These are phyloP conservation scores for Pleurotus cornucopiae DNA, from an alignment of 768 basidiomycete species.

Conservation along the genomic window DNA sequence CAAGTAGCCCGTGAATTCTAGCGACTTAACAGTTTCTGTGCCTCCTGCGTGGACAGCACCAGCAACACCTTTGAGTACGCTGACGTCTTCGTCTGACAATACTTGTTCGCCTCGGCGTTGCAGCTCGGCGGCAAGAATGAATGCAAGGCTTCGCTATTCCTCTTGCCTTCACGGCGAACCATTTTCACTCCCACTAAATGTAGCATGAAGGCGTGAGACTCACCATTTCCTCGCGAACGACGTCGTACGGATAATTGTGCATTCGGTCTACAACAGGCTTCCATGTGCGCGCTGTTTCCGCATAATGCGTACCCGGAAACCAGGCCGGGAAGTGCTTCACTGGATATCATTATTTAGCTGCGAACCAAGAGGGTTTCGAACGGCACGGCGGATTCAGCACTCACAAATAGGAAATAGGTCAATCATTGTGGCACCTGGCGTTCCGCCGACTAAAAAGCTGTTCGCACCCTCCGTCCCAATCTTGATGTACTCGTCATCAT, in stretches of 20 bases:
- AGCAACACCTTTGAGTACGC: constrained; percentile 19
- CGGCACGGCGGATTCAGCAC: background rate
- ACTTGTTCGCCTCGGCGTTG: constrained; percentile 1
- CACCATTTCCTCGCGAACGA: constrained; percentile 24
- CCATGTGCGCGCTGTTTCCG: constrained; percentile 26
- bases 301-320: constrained; percentile 34
- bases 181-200: background rate
- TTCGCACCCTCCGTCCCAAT: constrained; percentile 13
- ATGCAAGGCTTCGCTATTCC: constrained; percentile 15
- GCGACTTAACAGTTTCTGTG: constrained; percentile 30
- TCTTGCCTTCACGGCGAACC: constrained; percentile 6
- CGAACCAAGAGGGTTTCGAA: background rate
- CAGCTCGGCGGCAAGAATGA: constrained; percentile 9
- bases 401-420: constrained; percentile 20
- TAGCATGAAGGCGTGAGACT: constrained; percentile 5
- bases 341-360: constrained; percentile 9
- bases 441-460: constrained; percentile 11
- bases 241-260: constrained; percentile 26
- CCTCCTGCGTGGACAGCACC: constrained; percentile 34
- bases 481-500: constrained; percentile 19
- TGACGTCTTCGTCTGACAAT: constrained; percentile 1
- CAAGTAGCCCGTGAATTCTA: too few species aligned
- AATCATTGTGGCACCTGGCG: constrained; percentile 14
- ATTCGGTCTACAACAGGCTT: constrained; percentile 22
- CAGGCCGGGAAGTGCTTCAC: constrained; percentile 35